Conservation (phyloP, 2,329 filamentous ascomycete species). For the Claviceps sorghi region DNA sequence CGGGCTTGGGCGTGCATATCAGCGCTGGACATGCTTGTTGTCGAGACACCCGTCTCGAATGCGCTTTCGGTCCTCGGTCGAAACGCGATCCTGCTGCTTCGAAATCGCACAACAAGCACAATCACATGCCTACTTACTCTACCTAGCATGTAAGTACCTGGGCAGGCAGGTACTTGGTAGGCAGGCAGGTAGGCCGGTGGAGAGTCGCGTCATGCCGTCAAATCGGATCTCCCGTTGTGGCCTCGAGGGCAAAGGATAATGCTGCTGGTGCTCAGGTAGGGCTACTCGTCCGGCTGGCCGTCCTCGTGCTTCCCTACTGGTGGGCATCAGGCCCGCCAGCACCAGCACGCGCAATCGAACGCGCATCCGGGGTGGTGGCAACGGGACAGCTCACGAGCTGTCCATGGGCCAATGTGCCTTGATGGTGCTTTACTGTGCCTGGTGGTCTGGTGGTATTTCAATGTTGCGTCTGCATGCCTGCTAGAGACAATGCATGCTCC, state of each 20-base stretch:
- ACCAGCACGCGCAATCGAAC: background rate
- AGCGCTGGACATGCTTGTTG: background rate
- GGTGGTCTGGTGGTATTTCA: background rate
- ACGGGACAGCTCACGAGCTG: background rate
- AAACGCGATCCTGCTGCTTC: background rate
- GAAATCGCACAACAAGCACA: background rate
- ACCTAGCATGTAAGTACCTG: background rate
- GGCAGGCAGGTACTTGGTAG: too few species aligned
- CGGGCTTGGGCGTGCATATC: background rate
- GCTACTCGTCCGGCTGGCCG: background rate
- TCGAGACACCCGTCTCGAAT: background rate
- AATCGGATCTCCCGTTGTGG: constrained; percentile 2
- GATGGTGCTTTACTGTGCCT: background rate
- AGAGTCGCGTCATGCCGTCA: background rate
- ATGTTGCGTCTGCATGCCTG: background rate
- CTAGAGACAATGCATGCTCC: background rate
- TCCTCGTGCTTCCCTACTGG: background rate
- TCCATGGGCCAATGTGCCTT: background rate
- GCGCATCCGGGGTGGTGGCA: background rate
- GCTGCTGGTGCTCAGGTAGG: background rate
- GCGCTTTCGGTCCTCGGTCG: background rate
- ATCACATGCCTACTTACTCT: background rate
- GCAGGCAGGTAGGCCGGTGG: too few species aligned
- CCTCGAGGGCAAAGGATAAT: background rate
- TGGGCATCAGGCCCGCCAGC: background rate